Evolutionary conservation across 192 early-diverging fungal species (phyloP).

Genomic region (Podila verticillata): DNA sequence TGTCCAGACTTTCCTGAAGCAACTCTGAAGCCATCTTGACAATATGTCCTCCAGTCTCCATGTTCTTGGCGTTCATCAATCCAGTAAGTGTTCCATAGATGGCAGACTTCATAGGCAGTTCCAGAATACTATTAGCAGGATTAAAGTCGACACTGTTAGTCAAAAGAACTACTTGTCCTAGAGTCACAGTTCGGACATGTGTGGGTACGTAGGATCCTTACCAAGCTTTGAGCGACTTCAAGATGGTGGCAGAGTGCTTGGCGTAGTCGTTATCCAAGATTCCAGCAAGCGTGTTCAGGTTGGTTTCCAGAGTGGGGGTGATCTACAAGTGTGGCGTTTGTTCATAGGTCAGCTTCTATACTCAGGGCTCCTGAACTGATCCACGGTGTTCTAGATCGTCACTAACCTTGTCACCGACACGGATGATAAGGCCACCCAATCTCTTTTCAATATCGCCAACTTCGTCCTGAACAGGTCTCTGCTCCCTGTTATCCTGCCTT

Average conservation of each 20-base stretch:
- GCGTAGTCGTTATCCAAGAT: constrained; percentile 77
- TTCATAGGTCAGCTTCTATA: not conserved
- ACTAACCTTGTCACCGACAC: constrained; percentile 77
- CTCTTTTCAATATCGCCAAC: constrained; percentile 72
- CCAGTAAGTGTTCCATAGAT: constrained; percentile 87
- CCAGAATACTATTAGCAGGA: constrained; percentile 61
- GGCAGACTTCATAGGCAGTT: constrained; percentile 78
- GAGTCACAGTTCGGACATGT: no score
- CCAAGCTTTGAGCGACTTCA: constrained; percentile 71
- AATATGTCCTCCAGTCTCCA: constrained; percentile 70
- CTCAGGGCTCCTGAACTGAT: not conserved
- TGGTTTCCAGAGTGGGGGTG: constrained; percentile 68
- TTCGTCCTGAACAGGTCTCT: constrained; percentile 55
- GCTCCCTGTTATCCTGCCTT: constrained; percentile 37
- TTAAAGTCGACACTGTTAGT: constrained; percentile 37
- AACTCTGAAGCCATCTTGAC: constrained; percentile 65
- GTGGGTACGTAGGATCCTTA: constrained; percentile 7
- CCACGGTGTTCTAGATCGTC: not conserved
- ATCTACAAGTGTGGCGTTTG: constrained; percentile 36
- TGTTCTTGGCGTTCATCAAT: constrained; percentile 80
- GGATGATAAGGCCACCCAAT: constrained; percentile 75
- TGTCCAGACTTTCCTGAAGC: constrained; percentile 64
- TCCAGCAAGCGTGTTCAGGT: constrained; percentile 72
- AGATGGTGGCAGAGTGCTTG: constrained; percentile 69
- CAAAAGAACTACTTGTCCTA: no score